Base-by-base conservation (phyloP, 2,329 filamentous ascomycete genomes). In the Aspergillaceae sp. region DNA sequence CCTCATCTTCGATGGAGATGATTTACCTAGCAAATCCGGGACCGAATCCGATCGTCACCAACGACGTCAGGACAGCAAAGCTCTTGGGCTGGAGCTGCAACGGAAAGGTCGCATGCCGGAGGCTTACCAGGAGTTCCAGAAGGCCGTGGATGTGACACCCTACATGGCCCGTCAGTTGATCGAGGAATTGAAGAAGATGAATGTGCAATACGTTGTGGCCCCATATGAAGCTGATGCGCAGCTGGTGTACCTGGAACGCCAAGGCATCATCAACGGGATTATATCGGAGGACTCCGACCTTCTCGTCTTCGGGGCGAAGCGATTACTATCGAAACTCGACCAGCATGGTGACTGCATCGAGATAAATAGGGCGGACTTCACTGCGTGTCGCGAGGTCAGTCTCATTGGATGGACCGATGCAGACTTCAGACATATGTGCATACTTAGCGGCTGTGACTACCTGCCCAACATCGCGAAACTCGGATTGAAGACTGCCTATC, bases 181-280 rank as follows among this genome's bases (percentile, higher is more conserved):
- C 48, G 89, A 96, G 55, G 87, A 94, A 64, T 75, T 97, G 58
- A 96, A 94, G 69, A 80, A 80, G 58, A 73, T 83, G 59, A 77
- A 81, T 35, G 77, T 98, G 10, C 79, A 87, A 47, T 97, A 95
- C 62, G 76, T 98, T 46, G 94, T 98, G 11, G 92, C 92, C 1
- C 92, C 92, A 0, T 98, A 96, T 68, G 92, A 98, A 73, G 92
- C 92, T 41, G 92, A 98, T 66, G 84, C 91, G n/a, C 91, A 98
- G 66, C 77, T 98, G 57, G 90, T 89, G 28, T 98, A 97, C 62
- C 76, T 98, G 34, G 92, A 98, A 68, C 82, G 83, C 42, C 79
- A 87, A 48, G 91, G 91, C 1, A 73, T 90, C 43, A 85, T 96
- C 56, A 74, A 83, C 55, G 94, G 88, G 28, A 94, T 98, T 52